phyloP scores from a whole-genome alignment of 345 rosid genomes.

The Boechera retrofracta region DNA sequence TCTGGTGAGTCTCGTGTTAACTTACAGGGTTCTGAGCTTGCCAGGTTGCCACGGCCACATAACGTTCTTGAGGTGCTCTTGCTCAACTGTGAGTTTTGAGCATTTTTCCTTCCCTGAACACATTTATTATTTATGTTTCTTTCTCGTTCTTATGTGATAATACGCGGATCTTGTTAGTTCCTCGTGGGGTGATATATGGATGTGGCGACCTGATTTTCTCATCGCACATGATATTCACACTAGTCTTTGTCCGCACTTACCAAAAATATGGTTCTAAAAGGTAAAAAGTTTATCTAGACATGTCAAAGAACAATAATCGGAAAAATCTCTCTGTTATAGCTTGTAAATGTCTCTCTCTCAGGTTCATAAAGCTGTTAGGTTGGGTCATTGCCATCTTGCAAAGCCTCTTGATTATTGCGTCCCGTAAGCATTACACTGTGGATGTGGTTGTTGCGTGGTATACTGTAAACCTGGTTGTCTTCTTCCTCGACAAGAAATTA shows the following conservation, averaged over 20 bases:
- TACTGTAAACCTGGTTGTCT: slow-evolving; percentile 91
- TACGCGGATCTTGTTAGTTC: slow-evolving; percentile 63
- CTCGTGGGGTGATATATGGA: slow-evolving; percentile 85
- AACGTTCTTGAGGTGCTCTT: slow-evolving; percentile 71
- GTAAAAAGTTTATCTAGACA: slow-evolving; percentile 46
- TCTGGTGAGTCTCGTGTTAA: slow-evolving; percentile 5
- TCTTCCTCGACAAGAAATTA: slow-evolving; percentile 90
- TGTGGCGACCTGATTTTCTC: slow-evolving; percentile 99
- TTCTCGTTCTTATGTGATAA: slow-evolving; percentile 19
- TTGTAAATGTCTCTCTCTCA: slow-evolving; percentile 39
- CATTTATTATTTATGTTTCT: not conserved
- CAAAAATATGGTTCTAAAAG: slow-evolving; percentile 92
- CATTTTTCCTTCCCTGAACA: not conserved
- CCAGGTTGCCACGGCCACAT: slow-evolving; percentile 78
- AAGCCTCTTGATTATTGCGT: slow-evolving; percentile 89
- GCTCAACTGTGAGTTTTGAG: slow-evolving; percentile 62
- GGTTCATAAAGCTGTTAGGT: slow-evolving; percentile 81
- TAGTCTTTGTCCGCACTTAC: slow-evolving; percentile 88
- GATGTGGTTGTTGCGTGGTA: slow-evolving; percentile 99
- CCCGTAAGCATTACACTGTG: slow-evolving; percentile 96
- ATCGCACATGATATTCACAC: slow-evolving; percentile 95
- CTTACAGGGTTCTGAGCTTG: slow-evolving; percentile 89
- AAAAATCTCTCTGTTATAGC: not conserved
- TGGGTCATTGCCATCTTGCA: slow-evolving; percentile 84
- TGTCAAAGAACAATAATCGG: not conserved